Conservation (phyloP, 257 asterid genomes). For the Capsicum baccatum region DNA sequence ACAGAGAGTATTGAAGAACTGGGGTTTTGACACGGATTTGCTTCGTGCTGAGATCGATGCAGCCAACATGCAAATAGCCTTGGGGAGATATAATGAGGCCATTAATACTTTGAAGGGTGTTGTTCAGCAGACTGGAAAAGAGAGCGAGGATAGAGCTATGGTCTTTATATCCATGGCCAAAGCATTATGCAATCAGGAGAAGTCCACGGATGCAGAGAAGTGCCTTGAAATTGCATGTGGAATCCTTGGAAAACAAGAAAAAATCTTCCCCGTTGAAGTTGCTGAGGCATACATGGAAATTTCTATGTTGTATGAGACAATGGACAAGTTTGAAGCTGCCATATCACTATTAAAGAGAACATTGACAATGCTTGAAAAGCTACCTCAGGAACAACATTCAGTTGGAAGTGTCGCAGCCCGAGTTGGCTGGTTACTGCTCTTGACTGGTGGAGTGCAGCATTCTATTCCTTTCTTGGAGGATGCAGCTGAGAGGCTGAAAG, state of each 20-base stretch:
- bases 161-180: constrained; percentile 80
- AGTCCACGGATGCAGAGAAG: constrained; percentile 69
- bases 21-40: constrained; percentile 82
- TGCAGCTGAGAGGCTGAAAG: constrained; percentile 92
- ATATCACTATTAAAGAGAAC: constrained; percentile 69
- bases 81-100: constrained; percentile 81
- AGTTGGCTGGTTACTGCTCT: constrained; percentile 83
- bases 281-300: constrained; percentile 81
- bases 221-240: constrained; percentile 77
- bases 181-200: constrained; percentile 75
- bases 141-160: constrained; percentile 82
- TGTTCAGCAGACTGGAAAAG: constrained; percentile 75
- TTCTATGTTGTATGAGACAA: constrained; percentile 74
- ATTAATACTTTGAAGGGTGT: constrained; percentile 72
- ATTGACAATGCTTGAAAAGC: constrained; percentile 66
- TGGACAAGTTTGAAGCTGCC: constrained; percentile 88
- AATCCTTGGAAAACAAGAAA: constrained; percentile 72
- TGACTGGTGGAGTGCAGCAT: constrained; percentile 77
- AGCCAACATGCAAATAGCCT: constrained; percentile 89
- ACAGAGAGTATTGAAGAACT: constrained; percentile 73
- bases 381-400: constrained; percentile 89
- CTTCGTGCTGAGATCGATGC: constrained; percentile 92
- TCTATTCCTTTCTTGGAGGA: constrained; percentile 85
- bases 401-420: constrained; percentile 89
- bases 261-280: constrained; percentile 61